These are phyloP conservation scores for Pontederia crassipes DNA, from an alignment of 176 grass and related monocot species.

Conservation along the genomic window DNA sequence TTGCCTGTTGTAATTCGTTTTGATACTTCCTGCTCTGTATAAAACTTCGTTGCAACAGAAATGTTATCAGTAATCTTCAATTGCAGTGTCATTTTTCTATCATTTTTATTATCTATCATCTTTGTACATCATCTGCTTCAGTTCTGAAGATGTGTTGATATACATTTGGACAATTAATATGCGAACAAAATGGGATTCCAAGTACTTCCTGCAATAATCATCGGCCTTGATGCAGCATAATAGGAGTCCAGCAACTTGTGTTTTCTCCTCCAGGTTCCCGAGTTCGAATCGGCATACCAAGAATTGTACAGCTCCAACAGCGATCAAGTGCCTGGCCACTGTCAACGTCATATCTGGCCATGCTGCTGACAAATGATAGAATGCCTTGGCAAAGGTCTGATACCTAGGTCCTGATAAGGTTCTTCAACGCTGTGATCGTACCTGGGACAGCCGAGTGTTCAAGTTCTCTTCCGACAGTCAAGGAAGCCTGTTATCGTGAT, in stretches of 20 bases:
- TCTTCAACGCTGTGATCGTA: conserved; percentile 37
- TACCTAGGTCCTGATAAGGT: conserved; percentile 32
- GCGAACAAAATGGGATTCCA: too few species aligned
- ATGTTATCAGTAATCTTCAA: too few species aligned
- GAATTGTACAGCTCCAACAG: conserved; percentile 40
- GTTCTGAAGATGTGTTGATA: too few species aligned
- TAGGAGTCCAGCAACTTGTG: conserved; percentile 19
- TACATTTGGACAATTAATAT: too few species aligned
- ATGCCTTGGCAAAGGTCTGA: conserved; percentile 23
- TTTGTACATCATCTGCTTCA: too few species aligned
- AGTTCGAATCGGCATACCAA: conserved; percentile 30
- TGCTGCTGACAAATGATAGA: neutral
- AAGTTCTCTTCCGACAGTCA: conserved; percentile 25
- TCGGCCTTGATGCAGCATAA: conserved; percentile 39
- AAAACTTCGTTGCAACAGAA: too few species aligned
- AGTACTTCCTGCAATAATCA: conserved; percentile 42
- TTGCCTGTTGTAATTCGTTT: too few species aligned
- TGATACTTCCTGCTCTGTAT: too few species aligned
- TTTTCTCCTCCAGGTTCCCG: conserved; percentile 17
- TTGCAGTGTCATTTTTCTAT: too few species aligned
- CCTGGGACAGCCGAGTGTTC: conserved; percentile 18
- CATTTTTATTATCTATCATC: too few species aligned
- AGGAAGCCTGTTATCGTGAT: too few species aligned
- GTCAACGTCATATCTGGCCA: neutral
- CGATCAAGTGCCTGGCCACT: conserved; percentile 29